Conservation (phyloP, 2,329 filamentous ascomycete genomes). For the Leptodontidium sp. region DNA sequence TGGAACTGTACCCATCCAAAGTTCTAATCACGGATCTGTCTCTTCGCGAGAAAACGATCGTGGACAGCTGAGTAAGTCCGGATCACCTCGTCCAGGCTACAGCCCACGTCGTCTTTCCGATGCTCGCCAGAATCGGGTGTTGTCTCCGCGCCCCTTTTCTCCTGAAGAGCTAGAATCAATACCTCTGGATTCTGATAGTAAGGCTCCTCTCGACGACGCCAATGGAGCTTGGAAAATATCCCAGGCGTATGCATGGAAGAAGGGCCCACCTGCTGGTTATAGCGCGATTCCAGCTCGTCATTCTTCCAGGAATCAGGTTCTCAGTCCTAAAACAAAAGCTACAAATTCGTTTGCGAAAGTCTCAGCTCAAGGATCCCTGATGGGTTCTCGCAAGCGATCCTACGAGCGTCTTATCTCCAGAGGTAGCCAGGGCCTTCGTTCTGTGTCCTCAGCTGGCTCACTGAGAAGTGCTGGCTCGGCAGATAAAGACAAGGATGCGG, state of each 20-base stretch:
- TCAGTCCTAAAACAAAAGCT: conserved; percentile 28
- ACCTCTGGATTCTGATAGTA: conserved; percentile 28
- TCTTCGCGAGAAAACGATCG: conserved; percentile 20
- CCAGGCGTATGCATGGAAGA: conserved; percentile 22
- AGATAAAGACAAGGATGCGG: conserved; percentile 13
- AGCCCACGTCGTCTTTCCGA: conserved; percentile 2
- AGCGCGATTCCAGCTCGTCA: conserved; percentile 33
- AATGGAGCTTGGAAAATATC: conserved; percentile 25
- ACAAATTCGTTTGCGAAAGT: conserved; percentile 28
- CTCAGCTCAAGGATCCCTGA: conserved; percentile 18
- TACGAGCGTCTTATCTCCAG: conserved; percentile 25
- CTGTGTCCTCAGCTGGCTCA: conserved; percentile 33
- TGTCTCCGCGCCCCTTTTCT: conserved; percentile 18
- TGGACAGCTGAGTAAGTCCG: neutral
- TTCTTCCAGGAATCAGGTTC: conserved; percentile 37
- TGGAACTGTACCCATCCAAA: neutral
- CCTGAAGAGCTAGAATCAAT: conserved; percentile 28
- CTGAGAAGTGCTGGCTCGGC: conserved; percentile 21
- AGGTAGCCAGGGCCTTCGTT: conserved; percentile 26
- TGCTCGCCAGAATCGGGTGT: conserved; percentile 14
- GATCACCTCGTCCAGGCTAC: neutral
- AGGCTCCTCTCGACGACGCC: conserved; percentile 21
- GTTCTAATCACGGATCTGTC: conserved; percentile 15
- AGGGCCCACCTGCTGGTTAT: conserved; percentile 23
- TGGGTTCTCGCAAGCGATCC: conserved; percentile 24